A percentile compares a stretch with the other conserved stretches of the same genome.
phyloP scores from a whole-genome alignment of 306 rosid species.

The Sicyos baderoa region DNA sequence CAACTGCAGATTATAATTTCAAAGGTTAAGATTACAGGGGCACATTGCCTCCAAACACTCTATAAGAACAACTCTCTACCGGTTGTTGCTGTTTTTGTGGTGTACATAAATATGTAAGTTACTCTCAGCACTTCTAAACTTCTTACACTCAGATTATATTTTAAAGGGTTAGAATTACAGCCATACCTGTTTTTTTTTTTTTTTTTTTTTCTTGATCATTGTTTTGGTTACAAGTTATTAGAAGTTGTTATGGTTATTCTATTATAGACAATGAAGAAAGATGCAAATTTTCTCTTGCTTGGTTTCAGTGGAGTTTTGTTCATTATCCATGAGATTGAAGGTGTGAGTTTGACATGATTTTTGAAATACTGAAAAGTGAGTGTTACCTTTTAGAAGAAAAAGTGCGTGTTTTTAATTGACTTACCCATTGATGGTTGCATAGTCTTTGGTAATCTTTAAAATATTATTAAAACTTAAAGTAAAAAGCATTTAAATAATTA shows the following conservation, averaged over 20 bases:
- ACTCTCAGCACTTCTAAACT: slow-evolving; percentile 22
- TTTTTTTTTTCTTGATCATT: slow-evolving; percentile 15
- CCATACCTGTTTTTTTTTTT: too few relatives aligned
- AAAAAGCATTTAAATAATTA: too few relatives aligned
- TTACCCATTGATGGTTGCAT: neutral
- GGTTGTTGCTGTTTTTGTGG: slow-evolving; percentile 58
- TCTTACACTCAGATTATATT: neutral
- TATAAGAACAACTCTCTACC: slow-evolving; percentile 59
- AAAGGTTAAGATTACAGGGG: slow-evolving; percentile 34
- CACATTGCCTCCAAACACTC: slow-evolving; percentile 38
- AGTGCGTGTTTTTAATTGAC: neutral
- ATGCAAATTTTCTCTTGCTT: slow-evolving; percentile 1
- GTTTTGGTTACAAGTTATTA: neutral
- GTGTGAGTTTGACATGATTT: neutral
- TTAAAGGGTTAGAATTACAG: neutral
- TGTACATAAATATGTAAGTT: slow-evolving; percentile 25
- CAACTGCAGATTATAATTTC: slow-evolving; percentile 22
- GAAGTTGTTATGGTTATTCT: neutral
- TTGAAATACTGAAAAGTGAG: neutral
- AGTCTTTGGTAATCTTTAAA: neutral
- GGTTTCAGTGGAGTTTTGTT: neutral
- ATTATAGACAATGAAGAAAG: neutral
- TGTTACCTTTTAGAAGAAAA: too few relatives aligned
- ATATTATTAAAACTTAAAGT: neutral
- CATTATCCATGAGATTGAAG: slow-evolving; percentile 1